Conservation (phyloP, 805 yeast genomes). For the Zygosaccharomyces gambellarensis region DNA sequence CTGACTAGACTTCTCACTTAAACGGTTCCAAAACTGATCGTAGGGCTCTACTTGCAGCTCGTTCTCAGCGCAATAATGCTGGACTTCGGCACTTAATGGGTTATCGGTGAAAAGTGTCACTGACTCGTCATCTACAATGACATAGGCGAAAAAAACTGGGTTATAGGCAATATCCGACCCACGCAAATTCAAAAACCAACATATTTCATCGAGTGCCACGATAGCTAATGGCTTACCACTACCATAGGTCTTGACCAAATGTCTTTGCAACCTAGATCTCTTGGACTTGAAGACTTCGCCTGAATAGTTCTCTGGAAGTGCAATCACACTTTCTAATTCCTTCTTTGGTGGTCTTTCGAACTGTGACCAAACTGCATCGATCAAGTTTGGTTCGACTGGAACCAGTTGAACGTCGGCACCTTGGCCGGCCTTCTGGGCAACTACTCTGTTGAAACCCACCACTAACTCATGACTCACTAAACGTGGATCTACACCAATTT, state of each 20-base stretch:
- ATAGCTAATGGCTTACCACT: slow-evolving; percentile 48
- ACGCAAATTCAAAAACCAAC: slow-evolving; percentile 85
- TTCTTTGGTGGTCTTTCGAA: slow-evolving; percentile 63
- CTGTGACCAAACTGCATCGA: slow-evolving; percentile 68
- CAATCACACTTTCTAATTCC: slow-evolving; percentile 45
- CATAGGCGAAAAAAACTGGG: slow-evolving; percentile 77
- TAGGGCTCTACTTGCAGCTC: slow-evolving; percentile 52
- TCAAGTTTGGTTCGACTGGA: slow-evolving; percentile 57
- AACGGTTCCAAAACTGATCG: slow-evolving; percentile 52
- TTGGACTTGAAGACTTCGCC: slow-evolving; percentile 65
- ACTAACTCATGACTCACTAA: slow-evolving; percentile 49
- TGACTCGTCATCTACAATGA: slow-evolving; percentile 38
- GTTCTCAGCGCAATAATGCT: slow-evolving; percentile 39
- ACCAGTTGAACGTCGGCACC: slow-evolving; percentile 42
- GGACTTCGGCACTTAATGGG: slow-evolving; percentile 34
- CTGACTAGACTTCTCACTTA: slow-evolving; percentile 29
- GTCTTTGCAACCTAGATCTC: slow-evolving; percentile 41
- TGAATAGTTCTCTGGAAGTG: slow-evolving; percentile 49
- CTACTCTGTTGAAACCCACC: slow-evolving; percentile 26
- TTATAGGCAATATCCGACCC: slow-evolving; percentile 77
- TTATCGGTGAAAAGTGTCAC: slow-evolving; percentile 54
- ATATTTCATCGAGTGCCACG: slow-evolving; percentile 80
- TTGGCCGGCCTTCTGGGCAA: slow-evolving; percentile 22
- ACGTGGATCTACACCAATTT: slow-evolving; percentile 80
- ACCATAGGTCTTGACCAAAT: slow-evolving; percentile 32